Evolutionary conservation across 495 filamentous ascomycete genomes (phyloP).

Genomic region (Collariella sp.): DNA sequence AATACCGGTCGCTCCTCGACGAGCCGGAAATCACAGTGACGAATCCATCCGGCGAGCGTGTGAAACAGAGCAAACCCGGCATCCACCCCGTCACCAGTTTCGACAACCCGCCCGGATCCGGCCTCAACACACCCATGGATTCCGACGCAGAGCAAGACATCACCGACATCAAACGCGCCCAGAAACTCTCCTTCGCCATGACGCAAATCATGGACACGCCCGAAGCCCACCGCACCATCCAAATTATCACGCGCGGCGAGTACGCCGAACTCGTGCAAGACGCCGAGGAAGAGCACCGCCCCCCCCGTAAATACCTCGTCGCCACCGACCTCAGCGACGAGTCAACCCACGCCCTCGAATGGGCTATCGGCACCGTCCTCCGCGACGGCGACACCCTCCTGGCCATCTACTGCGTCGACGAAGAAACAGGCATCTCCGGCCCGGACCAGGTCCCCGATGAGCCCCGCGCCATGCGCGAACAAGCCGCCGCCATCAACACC

Average conservation of each 20-base stretch:
- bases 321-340: constrained; percentile 90
- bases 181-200: constrained; percentile 68
- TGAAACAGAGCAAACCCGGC: constrained; percentile 46
- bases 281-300: constrained; percentile 65
- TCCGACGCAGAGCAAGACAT: constrained; percentile 83
- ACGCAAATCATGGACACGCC: constrained; percentile 71
- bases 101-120: constrained; percentile 57
- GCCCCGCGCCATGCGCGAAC: constrained; percentile 60
- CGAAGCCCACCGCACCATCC: constrained; percentile 66
- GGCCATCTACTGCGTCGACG: constrained; percentile 83
- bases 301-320: constrained; percentile 80
- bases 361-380: constrained; percentile 94
- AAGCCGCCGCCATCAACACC: constrained; percentile 46
- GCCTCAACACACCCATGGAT: constrained; percentile 65
- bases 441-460: constrained; percentile 36
- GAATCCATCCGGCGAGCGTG: constrained; percentile 49
- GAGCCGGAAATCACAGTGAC: constrained; percentile 59
- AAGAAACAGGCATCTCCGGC: constrained; percentile 56
- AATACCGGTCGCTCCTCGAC: constrained; percentile 48
- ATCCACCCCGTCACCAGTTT: constrained; percentile 79
- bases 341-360: constrained; percentile 88
- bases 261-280: constrained; percentile 62
- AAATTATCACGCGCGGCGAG: constrained; percentile 82
- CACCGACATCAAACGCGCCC: constrained; percentile 74
- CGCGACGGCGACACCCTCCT: constrained; percentile 90